Base-by-base conservation (phyloP, 139 green algal genomes). In the Closterium sp. region DNA sequence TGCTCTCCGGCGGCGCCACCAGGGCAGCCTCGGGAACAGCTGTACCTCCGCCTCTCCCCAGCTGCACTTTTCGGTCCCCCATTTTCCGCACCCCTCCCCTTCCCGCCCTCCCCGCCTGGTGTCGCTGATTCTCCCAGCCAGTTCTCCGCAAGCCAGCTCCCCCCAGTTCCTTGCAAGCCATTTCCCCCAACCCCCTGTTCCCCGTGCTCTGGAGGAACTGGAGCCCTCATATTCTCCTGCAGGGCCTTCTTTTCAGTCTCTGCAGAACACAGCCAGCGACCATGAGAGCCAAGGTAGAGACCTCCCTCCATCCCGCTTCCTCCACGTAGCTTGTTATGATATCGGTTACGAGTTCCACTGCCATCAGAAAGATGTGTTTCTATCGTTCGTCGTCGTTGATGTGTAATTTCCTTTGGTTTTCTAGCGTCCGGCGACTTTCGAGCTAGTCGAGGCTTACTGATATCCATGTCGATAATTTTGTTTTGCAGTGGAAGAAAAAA, bases 401-500 rank as follows among this genome's bases (percentile, higher is more conserved):
- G 43, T 69, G 43, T 69, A 16, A 69, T 69, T 25, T 69, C 4
- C 43, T 69, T 69, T 69, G 21, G 12, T 2, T 12, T 69, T 69
- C 43, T 2, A 69, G 1, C 43, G 43, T 69, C n/a, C 23, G 43
- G 12, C 43, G 43, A 25, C 21, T 69, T 69, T 69, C 43, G 3
- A 69, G 8, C 10, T 69, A 69, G 43, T 69, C 23, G 3, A 9
- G 7, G 12, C 12, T 25, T 69, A 69, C 43, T 69, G 43, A 69
- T 69, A 25, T 25, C 43, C 10, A 9, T 69, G 43, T 69, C 23
- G 23, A 12, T 69, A 69, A 12, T 25, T 69, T 12, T 69, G 43
- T 28, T 89, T 84, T 93, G 84, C 90, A 96, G 95, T 96, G 95
- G 95, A 95, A 94, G 91, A 96, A 96, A 89, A 96, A 96, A 90